Conservation (phyloP, 2,329 filamentous ascomycete species). For the Colletotrichum sp. region DNA sequence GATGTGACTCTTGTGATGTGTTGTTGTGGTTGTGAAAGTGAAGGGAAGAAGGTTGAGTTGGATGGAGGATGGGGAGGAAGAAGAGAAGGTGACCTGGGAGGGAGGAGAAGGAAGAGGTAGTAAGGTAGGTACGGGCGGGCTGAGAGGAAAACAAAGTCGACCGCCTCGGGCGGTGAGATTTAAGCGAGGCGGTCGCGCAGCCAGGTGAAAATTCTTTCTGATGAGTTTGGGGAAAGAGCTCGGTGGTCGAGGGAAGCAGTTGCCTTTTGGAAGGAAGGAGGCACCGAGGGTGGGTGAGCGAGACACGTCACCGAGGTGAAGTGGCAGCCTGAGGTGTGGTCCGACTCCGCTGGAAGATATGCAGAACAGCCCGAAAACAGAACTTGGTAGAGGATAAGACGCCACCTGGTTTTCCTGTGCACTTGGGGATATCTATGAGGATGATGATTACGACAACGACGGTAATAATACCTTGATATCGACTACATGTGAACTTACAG, state of each 20-base stretch:
- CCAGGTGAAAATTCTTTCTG: background rate
- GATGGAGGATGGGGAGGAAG: background rate
- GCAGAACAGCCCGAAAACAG: no score
- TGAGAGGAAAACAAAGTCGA: background rate
- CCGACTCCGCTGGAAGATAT: no score
- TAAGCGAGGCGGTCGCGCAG: background rate
- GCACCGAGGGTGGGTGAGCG: background rate
- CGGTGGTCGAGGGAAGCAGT: background rate
- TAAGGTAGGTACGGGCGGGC: background rate
- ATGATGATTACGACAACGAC: no score
- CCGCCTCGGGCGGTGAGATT: background rate
- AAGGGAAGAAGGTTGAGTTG: background rate
- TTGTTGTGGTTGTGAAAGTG: background rate
- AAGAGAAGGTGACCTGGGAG: background rate
- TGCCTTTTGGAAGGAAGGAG: background rate
- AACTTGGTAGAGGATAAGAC: background rate
- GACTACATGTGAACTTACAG: background rate
- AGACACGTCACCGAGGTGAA: background rate
- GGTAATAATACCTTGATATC: background rate
- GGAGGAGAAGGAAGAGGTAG: background rate
- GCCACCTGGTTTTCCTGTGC: background rate
- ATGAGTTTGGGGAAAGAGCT: background rate
- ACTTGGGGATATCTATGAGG: background rate
- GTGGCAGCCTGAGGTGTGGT: background rate
- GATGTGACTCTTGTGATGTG: background rate